Conservation (phyloP, 495 filamentous ascomycete species). For the Amniculicola lignicola region DNA sequence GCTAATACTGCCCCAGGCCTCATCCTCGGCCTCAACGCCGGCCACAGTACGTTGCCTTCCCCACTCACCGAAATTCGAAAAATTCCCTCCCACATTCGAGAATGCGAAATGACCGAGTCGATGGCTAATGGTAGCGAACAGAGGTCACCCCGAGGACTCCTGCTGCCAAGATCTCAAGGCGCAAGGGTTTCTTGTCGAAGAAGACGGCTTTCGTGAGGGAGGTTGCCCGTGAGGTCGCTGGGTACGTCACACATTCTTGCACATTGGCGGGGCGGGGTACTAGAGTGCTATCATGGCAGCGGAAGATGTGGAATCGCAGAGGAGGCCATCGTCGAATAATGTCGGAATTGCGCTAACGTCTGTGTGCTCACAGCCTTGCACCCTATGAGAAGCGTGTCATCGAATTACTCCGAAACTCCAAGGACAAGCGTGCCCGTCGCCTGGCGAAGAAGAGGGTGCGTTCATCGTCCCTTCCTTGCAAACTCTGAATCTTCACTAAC, state of each 20-base stretch:
- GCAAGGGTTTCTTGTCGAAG: slow-evolving; percentile 89
- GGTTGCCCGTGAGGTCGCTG: slow-evolving; percentile 92
- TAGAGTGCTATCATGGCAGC: no score
- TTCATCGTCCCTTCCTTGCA: neutral
- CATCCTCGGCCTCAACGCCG: slow-evolving; percentile 70
- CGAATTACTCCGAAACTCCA: slow-evolving; percentile 96
- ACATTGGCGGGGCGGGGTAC: neutral
- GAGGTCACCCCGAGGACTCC: slow-evolving; percentile 85
- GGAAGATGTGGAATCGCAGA: no score
- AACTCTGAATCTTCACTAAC: neutral
- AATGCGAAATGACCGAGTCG: neutral
- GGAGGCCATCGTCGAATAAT: no score
- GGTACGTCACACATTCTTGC: slow-evolving; percentile 50
- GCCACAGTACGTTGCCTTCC: slow-evolving; percentile 64
- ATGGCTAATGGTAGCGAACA: slow-evolving; percentile 48
- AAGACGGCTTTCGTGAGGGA: slow-evolving; percentile 89
- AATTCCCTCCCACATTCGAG: neutral
- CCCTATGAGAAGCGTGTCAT: slow-evolving; percentile 94
- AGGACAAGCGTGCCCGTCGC: slow-evolving; percentile 98
- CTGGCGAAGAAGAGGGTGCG: slow-evolving; percentile 96
- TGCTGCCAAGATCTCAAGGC: slow-evolving; percentile 82
- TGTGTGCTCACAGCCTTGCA: slow-evolving; percentile 32
- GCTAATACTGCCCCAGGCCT: slow-evolving; percentile 32
- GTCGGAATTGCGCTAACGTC: no score
- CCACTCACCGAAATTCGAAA: slow-evolving; percentile 9